Conservation (phyloP, 805 yeast species). For the Lachancea meyersii region DNA sequence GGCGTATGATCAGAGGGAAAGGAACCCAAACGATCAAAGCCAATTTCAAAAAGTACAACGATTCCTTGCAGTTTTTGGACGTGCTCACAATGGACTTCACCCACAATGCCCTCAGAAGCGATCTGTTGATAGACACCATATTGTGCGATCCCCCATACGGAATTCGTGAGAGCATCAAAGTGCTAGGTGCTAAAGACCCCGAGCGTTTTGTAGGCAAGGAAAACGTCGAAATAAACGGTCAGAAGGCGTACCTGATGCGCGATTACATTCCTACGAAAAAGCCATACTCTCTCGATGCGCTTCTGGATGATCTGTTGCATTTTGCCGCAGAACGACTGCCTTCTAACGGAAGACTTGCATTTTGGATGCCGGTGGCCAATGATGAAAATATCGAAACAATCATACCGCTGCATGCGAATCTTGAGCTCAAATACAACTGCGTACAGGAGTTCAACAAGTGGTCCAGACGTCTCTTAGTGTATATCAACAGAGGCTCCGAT, state of each 20-base stretch:
- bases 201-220: constrained; percentile 69
- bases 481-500: constrained; percentile 56
- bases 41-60: constrained; percentile 72
- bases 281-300: constrained; percentile 71
- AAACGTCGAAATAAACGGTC: constrained; percentile 67
- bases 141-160: constrained; percentile 98
- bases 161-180: constrained; percentile 90
- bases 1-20: constrained; percentile 66
- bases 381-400: constrained; percentile 64
- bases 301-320: constrained; percentile 69
- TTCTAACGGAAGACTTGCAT: constrained; percentile 72
- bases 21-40: constrained; percentile 43
- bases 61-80: constrained; percentile 56
- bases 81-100: constrained; percentile 92
- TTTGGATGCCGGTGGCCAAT: constrained; percentile 96
- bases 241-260: constrained; percentile 63
- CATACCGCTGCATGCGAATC: constrained; percentile 71
- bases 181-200: constrained; percentile 75
- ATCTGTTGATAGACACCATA: constrained; percentile 66
- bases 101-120: constrained; percentile 67
- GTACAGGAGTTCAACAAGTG: constrained; percentile 89
- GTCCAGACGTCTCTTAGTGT: constrained; percentile 82
- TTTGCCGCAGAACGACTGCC: constrained; percentile 71
- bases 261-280: constrained; percentile 92
- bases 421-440: constrained; percentile 65